Base-by-base conservation (phyloP, 106 monocot genomes). In the Hemerocallis citrina region DNA sequence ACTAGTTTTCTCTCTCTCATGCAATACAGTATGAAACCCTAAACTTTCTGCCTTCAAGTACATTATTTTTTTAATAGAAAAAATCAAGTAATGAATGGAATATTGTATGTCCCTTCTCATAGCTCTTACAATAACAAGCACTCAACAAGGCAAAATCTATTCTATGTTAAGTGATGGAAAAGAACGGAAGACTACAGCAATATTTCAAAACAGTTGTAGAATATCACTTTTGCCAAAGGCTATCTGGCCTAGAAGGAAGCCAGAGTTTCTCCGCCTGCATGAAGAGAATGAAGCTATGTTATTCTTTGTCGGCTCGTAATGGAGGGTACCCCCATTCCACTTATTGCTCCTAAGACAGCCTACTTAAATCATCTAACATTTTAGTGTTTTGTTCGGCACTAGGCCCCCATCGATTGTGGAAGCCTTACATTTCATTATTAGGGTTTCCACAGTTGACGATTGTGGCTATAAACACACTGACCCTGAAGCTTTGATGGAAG, bases 121-220 rank as follows among this genome's bases (percentile, higher is more conserved):
- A 38, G 38, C 38, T 27, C 59, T 59, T 25, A 38, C 23, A 37
- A 8, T 5, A 38, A 58, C 35, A 57, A 57, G 21, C 35, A 36
- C 37, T 12, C 7, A 34, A 21, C 16, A 49, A 49, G 22, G 22
- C 16, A n/a, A n/a, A n/a, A 36, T 11, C n/a, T 59, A 59, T 59
- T 34, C 23, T 59, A 40, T 57, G 35, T 37, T 57, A 21, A 57
- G 31, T 57, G 57, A 57, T 57, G 34, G n/a, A n/a, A 57, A 31
- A 34, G 34, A 34, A 35, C 20, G 15, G 59, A 54, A 32, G 54
- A 54, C 54, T 54, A 19, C 39, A 59, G 21, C 38, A 38, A 59
- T 59, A 16, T 40, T 6, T 59, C 39, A 12, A 12, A 9, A 38
- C 7, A 54, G 31, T 38, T 21, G 3, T 10, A 22, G 37, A 37